Base-by-base conservation (phyloP, 2,329 filamentous ascomycete genomes). In the Colletotrichum eleusines region DNA sequence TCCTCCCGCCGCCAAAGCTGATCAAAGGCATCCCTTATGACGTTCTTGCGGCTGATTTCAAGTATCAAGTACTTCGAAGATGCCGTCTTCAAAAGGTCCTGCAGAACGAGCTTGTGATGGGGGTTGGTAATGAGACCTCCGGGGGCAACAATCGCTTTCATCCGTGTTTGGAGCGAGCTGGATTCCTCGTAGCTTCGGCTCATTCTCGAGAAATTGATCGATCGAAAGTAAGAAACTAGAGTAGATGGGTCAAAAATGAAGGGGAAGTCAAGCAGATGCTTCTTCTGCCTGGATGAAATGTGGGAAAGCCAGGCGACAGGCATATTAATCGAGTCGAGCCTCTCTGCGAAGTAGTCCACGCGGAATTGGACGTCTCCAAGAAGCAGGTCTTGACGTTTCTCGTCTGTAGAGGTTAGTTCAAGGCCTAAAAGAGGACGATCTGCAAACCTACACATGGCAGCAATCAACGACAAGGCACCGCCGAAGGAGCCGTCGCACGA, bases 151-250 rank as follows among this genome's bases (percentile, higher is more conserved):
- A 89, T 87, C 1, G 85, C 84, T n/a, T 84, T 84, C 75, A 91
- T 88, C 20, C 88, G 83, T 42, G 83, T 86, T 73, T 86, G 84
- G 0, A 89, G 79, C 0, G 87, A 89, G 70, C 84, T 88, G 0
- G 92, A 90, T 73, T 90, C 87, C 76, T 96, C 92, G 75, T 91
- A 94, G 20, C 91, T 88, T 69, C 90, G 89, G 74, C 91, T 93
- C 95, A 98, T 98, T 20, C 88, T 88, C 0, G 93, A 89, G 76
- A 96, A 94, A 77, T 97, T 98, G 76, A 97, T 91, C 5, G 94
- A 89, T 23, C 95, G 91, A 78, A 98, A 98, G 78, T 94, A 97
- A 0, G 90, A 90, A 3, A 97, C 91, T 3, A 97, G 82, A 1
- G 89, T 89, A 0, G 90, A 86, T 0, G 91, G 87, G 26, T 87